Conservation (phyloP, 345 rosid species). For the Murraya koenigii region DNA sequence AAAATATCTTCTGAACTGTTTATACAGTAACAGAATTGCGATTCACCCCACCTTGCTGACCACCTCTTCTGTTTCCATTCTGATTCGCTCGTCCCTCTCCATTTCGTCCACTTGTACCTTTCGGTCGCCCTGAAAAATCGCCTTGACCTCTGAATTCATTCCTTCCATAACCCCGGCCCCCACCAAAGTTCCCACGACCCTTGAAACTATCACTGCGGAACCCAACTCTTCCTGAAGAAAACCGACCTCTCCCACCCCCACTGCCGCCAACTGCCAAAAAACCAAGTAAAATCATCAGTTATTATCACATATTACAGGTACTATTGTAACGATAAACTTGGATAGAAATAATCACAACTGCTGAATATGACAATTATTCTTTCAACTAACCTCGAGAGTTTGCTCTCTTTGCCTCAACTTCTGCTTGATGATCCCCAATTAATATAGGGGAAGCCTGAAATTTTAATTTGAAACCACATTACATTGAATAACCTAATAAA, state of each 20-base stretch:
- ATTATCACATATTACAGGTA: not conserved
- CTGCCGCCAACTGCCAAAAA: conserved; percentile 31
- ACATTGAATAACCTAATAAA: not conserved
- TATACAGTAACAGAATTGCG: conserved; percentile 26
- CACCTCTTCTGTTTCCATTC: conserved; percentile 49
- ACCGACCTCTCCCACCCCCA: conserved; percentile 33
- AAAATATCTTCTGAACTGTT: conserved; percentile 22
- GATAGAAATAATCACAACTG: not conserved
- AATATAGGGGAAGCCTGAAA: conserved; percentile 54
- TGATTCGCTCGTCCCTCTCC: conserved; percentile 60
- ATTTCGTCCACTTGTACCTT: conserved; percentile 48
- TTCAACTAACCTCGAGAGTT: conserved; percentile 46
- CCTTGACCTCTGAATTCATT: conserved; percentile 63
- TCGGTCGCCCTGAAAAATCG: conserved; percentile 62
- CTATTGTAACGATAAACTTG: not conserved
- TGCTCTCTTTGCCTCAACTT: conserved; percentile 61
- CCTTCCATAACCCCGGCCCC: conserved; percentile 55
- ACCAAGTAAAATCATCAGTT: not conserved
- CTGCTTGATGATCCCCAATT: conserved; percentile 45
- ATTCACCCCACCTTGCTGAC: conserved; percentile 38
- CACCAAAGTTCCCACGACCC: conserved; percentile 44
- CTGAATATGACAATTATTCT: not conserved
- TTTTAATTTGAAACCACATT: conserved; percentile 12
- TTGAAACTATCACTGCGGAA: conserved; percentile 48
- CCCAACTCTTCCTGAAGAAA: conserved; percentile 40